Percentiles rank a stretch among this genome's conserved stretches.
Evolutionary conservation across 2,329 filamentous ascomycete species (phyloP).

Genomic region (Penicillium sclerotiorum): DNA sequence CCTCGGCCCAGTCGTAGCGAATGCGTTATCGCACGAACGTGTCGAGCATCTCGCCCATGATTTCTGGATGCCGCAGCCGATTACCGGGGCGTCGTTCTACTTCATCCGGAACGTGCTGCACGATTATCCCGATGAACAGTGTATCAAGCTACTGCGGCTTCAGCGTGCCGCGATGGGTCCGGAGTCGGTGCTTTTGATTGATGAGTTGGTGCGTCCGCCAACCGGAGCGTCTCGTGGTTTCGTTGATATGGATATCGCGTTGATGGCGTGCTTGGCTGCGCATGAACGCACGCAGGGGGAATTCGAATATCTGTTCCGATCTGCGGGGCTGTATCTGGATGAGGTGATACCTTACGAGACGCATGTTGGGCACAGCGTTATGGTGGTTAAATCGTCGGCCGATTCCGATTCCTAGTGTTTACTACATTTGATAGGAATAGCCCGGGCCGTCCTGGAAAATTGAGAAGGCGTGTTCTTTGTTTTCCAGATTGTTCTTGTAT

Average conservation of each 20-base stretch:
- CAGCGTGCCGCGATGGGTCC: neutral
- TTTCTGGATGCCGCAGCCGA: conserved; percentile 4
- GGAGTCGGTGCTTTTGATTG: neutral
- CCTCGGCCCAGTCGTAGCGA: conserved; percentile 9
- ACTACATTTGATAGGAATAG: too few relatives aligned
- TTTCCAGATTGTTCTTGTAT: too few relatives aligned
- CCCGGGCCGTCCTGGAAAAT: too few relatives aligned
- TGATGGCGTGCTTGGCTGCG: neutral
- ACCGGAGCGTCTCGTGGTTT: too few relatives aligned
- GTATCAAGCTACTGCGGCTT: neutral
- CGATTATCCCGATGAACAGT: conserved; percentile 37
- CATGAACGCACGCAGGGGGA: neutral
- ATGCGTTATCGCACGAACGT: neutral
- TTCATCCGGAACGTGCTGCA: conserved; percentile 46
- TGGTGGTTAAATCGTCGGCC: too few relatives aligned
- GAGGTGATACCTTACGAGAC: too few relatives aligned
- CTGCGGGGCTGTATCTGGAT: too few relatives aligned
- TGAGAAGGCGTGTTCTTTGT: too few relatives aligned
- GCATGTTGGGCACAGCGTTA: too few relatives aligned
- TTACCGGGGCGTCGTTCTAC: conserved; percentile 35
- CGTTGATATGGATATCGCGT: neutral
- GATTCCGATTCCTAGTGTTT: too few relatives aligned
- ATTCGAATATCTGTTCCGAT: too few relatives aligned
- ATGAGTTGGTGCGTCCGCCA: neutral
- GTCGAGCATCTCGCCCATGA: conserved; percentile 9